A percentile compares a stretch with the other conserved stretches of the same genome.
These are phyloP conservation scores for Paralagenidium karlingii DNA, from an alignment of 352 stramenopile species.

Conservation along the genomic window DNA sequence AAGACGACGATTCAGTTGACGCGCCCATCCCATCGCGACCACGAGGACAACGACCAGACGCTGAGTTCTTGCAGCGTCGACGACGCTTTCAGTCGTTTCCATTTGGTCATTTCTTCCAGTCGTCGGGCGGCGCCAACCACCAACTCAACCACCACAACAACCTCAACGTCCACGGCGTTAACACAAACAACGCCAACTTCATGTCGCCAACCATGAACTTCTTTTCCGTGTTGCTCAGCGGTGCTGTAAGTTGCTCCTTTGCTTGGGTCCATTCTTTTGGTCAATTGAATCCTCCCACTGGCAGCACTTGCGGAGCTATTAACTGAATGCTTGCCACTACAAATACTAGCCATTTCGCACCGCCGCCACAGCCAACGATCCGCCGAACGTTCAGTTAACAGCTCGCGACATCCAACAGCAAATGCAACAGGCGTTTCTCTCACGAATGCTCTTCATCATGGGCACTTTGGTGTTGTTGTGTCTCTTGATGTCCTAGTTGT, in stretches of 20 bases:
- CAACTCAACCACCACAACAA: no score
- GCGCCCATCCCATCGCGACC: slow-evolving; percentile 36
- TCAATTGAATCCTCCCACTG: no score
- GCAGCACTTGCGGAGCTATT: not conserved
- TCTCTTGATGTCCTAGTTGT: slow-evolving; percentile 59
- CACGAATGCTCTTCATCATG: slow-evolving; percentile 51
- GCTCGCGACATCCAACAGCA: slow-evolving; percentile 29
- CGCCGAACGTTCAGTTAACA: not conserved
- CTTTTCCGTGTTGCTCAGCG: no score
- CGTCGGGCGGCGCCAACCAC: no score
- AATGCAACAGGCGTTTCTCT: slow-evolving; percentile 61
- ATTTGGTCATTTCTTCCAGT: not conserved
- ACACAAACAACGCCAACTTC: no score
- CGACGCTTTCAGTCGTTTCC: no score
- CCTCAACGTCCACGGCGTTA: no score
- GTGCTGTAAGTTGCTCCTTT: no score
- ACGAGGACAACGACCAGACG: slow-evolving; percentile 42
- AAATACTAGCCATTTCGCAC: not conserved
- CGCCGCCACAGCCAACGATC: not conserved
- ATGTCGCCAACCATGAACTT: no score
- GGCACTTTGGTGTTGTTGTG: slow-evolving; percentile 62
- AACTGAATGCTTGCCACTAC: not conserved
- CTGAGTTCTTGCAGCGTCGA: slow-evolving; percentile 33
- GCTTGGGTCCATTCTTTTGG: no score
- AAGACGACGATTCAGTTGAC: slow-evolving; percentile 10